A percentile compares a stretch with the other conserved stretches of the same genome.
Conservation (phyloP, 225 moss, liverwort and hornwort species). For the Sphagnum contortum region DNA sequence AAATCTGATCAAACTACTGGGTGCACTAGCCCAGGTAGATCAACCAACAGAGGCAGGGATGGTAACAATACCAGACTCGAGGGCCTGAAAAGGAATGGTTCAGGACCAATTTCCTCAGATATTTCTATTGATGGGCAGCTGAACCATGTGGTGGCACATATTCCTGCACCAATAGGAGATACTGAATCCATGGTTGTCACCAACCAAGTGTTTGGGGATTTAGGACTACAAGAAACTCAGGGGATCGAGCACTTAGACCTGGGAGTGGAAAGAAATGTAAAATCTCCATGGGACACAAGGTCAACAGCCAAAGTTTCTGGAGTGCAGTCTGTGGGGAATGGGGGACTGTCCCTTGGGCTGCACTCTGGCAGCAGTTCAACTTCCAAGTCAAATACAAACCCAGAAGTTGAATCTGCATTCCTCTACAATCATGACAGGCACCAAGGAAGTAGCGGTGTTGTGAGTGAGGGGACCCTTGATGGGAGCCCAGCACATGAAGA, state of each 20-base stretch:
- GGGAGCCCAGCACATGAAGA: conserved; percentile 24
- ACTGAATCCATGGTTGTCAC: conserved; percentile 7
- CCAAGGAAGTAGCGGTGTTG: conserved; percentile 24
- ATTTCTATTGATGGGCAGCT: no score
- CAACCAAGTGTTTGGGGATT: conserved; percentile 11
- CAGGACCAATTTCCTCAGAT: not conserved
- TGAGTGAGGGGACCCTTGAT: conserved; percentile 26
- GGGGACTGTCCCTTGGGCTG: conserved; percentile 12
- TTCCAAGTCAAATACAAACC: conserved; percentile 16
- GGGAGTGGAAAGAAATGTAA: conserved; percentile 7
- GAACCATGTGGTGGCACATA: no score
- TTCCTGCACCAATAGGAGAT: no score
- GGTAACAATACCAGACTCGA: not conserved
- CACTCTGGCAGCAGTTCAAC: conserved; percentile 18
- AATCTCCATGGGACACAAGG: conserved; percentile 21
- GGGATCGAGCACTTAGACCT: conserved; percentile 11
- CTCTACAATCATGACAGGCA: conserved; percentile 30
- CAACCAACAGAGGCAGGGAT: conserved; percentile 5
- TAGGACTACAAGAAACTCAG: conserved; percentile 10
- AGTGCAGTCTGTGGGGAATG: conserved; percentile 18
- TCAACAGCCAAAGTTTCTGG: conserved; percentile 1
- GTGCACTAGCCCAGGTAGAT: conserved; percentile 6
- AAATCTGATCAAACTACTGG: conserved; percentile 7
- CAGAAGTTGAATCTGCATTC: conserved; percentile 38
- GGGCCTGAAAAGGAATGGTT: not conserved